Evolutionary conservation across 768 basidiomycete genomes (phyloP).

Genomic region (Udeniomyces megalosporus): DNA sequence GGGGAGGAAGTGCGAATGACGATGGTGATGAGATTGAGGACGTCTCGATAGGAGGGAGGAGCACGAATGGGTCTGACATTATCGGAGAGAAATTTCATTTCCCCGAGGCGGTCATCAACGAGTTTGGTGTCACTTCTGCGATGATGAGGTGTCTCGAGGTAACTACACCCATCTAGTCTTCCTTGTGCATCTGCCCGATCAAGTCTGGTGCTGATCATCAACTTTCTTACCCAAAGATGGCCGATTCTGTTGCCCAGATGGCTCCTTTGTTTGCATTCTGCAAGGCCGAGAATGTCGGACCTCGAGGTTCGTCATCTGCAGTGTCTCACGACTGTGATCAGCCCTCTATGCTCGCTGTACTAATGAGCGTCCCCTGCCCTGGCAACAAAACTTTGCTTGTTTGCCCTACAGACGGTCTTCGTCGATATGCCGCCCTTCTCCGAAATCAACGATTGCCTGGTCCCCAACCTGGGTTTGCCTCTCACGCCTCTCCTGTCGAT

Average conservation of each 20-base stretch:
- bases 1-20: background rate
- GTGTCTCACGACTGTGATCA: no score
- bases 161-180: background rate
- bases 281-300: background rate
- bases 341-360: background rate
- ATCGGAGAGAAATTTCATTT: background rate
- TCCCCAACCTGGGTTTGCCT: no score
- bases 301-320: no score
- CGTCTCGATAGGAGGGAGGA: background rate
- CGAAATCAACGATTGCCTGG: background rate
- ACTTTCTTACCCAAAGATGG: no score
- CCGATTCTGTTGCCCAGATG: constrained; percentile 3
- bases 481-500: no score
- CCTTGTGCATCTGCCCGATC: background rate
- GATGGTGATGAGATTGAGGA: background rate
- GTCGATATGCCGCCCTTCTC: background rate
- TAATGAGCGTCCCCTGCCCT: background rate
- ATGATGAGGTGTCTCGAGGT: constrained; percentile 14
- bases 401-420: background rate
- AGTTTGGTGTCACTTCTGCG: constrained; percentile 5
- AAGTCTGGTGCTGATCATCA: background rate
- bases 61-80: background rate
- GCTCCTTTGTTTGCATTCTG: constrained; percentile 9
- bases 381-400: background rate
- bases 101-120: constrained; percentile 4